Evolutionary conservation across 2,329 filamentous ascomycete species (phyloP), one percentile per base, ranked within the genome.

Genomic region (Cryoendolithus antarcticus): DNA sequence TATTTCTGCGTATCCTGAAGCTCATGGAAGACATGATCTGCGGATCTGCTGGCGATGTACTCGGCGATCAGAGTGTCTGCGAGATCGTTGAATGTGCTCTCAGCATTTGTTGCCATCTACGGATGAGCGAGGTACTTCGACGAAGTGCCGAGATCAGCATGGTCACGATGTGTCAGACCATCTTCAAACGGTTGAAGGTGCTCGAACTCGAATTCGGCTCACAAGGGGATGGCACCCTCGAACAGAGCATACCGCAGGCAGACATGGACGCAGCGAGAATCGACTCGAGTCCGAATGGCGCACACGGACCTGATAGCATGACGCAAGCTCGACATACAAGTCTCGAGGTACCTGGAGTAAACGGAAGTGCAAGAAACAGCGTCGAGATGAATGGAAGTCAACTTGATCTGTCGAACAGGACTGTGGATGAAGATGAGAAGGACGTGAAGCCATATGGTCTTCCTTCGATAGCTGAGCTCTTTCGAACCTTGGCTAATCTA

Each of bases 41-140:
- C 10, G 85, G 91, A 0, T 85, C 88, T 0, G 86, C 89, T 24
- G 91, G 91, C 30, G 82, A 93, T 48, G 76, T 96, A 8, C 68
- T 98, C n/a, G 93, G 89, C 42, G 91, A 98, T 54, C 89, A 96
- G 64, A 96, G 89, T 56, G 86, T 98, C 8, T 98, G 93, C 58
- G 86, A 95, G 59, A 96, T 98, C 86, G 96, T 98, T 89, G 91
- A 94, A 59, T 89, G 86, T 2, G 91, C 89, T 1, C 64, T 98
- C 48, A 94, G 86, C 56, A 96, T 98, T 69, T 98, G 91, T 67
- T 98, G 89, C 47, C 88, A 96, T 56, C 77, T 84, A 40, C 77
- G 89, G 40, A 78, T 96, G 44, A 95, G 88, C 7, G 88, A 95
- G 52, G 78, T 96, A 3, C 67, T 98, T 39, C 77, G 89, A 47